These are phyloP conservation scores for Aureobasidium leucospermi DNA, from an alignment of 2,329 filamentous ascomycete species.

Conservation along the genomic window DNA sequence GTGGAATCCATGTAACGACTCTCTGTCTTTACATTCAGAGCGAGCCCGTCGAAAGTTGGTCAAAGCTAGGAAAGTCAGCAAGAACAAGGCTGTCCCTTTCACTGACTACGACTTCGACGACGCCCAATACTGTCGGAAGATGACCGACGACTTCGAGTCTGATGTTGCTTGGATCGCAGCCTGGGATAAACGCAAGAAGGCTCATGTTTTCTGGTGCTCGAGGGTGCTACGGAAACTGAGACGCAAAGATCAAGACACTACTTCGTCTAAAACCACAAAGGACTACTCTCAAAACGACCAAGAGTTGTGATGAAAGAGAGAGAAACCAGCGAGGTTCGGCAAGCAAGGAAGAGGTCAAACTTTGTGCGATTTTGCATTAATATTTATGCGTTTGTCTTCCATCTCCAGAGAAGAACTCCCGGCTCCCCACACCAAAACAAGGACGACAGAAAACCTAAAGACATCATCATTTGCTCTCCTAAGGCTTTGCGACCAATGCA, in stretches of 20 bases:
- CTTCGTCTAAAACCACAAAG: background rate
- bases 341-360: background rate
- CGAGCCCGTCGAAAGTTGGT: background rate
- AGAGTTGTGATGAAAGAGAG: too few relatives aligned
- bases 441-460: background rate
- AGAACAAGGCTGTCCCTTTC: background rate
- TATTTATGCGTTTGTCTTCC: background rate
- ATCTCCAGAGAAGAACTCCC: background rate
- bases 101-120: background rate
- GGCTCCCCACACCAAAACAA: slow-evolving; percentile 5
- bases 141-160: background rate
- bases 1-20: background rate
- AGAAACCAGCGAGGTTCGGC: too few relatives aligned
- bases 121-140: background rate
- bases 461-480: background rate
- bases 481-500: slow-evolving; percentile 13
- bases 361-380: background rate
- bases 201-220: background rate
- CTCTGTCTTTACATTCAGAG: background rate
- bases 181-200: background rate
- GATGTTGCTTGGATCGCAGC: background rate
- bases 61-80: background rate
- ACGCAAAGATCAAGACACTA: background rate
- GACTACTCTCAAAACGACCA: too few relatives aligned
- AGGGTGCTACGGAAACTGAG: background rate